A percentile compares a stretch with the other conserved stretches of the same genome.
These are phyloP conservation scores for Schizosaccharomyces japonicus DNA, from an alignment of 805 yeast genomes.

Conservation along the genomic window DNA sequence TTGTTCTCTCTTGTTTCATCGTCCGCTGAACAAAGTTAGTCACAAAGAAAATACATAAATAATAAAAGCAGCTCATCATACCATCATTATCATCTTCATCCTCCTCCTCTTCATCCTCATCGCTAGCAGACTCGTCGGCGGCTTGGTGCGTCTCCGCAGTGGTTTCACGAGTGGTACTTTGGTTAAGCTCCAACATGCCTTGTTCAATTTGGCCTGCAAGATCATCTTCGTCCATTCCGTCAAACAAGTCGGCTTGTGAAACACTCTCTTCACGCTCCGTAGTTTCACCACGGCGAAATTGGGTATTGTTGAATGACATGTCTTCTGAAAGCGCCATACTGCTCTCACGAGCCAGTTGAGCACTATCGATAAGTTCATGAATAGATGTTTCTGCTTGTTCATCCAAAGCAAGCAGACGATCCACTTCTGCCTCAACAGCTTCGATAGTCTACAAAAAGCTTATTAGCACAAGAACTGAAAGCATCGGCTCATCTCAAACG, in stretches of 20 bases:
- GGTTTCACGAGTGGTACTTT: slow-evolving; percentile 6
- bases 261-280: slow-evolving; percentile 19
- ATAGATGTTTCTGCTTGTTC: slow-evolving; percentile 61
- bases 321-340: slow-evolving; percentile 12
- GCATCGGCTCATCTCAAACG: too few species aligned
- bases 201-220: slow-evolving; percentile 13
- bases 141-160: slow-evolving; percentile 6
- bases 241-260: slow-evolving; percentile 7
- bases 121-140: slow-evolving; percentile 21
- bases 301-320: slow-evolving; percentile 14
- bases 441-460: too few species aligned
- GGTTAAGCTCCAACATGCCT: slow-evolving; percentile 13
- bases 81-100: slow-evolving; percentile 24
- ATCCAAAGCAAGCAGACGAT: slow-evolving; percentile 49
- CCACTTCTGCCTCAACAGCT: slow-evolving; percentile 54
- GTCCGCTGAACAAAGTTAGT: slow-evolving; percentile 27
- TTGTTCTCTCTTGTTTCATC: slow-evolving; percentile 28
- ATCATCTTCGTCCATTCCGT: slow-evolving; percentile 17
- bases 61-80: slow-evolving; percentile 15
- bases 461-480: too few species aligned
- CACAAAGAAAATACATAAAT: slow-evolving; percentile 11
- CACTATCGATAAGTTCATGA: slow-evolving; percentile 47
- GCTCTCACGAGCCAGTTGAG: slow-evolving; percentile 9
- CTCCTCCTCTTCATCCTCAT: slow-evolving; percentile 31
- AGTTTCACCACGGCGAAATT: slow-evolving; percentile 13